A percentile compares a stretch with the other conserved stretches of the same genome.
Evolutionary conservation across 2,329 filamentous ascomycete species (phyloP).

Genomic region (Lecanicillium sp.): DNA sequence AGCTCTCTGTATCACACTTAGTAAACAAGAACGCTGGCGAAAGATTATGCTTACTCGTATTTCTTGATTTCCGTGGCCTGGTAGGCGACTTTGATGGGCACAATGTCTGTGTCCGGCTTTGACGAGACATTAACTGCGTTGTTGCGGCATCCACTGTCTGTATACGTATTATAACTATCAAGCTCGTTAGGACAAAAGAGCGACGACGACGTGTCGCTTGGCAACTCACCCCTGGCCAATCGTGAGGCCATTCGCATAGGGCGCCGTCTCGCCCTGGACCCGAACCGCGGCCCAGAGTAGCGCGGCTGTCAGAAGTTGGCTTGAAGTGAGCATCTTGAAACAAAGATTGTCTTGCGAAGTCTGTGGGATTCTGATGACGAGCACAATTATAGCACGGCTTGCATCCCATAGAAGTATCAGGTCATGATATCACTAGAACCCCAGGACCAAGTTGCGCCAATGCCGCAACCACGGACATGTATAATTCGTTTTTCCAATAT

Average conservation of each 20-base stretch:
- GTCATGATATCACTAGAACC: too few species aligned
- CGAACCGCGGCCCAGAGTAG: neutral
- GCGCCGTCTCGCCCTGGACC: neutral
- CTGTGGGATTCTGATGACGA: too few species aligned
- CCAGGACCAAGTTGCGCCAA: too few species aligned
- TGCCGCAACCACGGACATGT: too few species aligned
- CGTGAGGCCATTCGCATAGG: neutral
- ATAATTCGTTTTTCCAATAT: too few species aligned
- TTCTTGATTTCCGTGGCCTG: neutral
- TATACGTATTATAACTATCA: neutral
- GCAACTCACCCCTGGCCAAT: neutral
- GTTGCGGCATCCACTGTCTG: neutral
- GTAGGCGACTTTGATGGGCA: neutral
- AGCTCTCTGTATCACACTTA: neutral
- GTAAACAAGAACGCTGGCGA: neutral
- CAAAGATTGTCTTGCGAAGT: neutral
- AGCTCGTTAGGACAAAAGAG: neutral
- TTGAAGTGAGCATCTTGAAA: neutral
- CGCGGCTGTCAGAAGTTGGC: neutral
- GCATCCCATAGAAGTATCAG: too few species aligned
- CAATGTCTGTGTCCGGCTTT: neutral
- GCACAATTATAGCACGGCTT: too few species aligned
- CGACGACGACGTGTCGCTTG: neutral
- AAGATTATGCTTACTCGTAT: neutral
- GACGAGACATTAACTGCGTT: neutral